Evolutionary conservation across 2,329 filamentous ascomycete genomes (phyloP).

Genomic region (Sclerotinia spermophila): DNA sequence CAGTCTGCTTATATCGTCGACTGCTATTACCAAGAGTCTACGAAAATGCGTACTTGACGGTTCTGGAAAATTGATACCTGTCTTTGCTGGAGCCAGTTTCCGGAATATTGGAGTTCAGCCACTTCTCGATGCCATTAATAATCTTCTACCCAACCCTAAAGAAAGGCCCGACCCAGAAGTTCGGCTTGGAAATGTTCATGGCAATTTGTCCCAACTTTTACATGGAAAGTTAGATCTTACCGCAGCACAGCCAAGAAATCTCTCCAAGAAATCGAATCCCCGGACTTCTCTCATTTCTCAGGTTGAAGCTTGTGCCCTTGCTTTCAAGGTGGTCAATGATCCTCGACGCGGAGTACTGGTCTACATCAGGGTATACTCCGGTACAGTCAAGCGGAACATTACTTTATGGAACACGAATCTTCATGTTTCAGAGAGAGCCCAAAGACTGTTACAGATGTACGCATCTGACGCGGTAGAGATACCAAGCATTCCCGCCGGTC

Average conservation of each 20-base stretch:
- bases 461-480: slow-evolving; percentile 85
- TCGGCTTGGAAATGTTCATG: slow-evolving; percentile 56
- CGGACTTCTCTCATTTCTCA: slow-evolving; percentile 41
- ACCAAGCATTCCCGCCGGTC: slow-evolving; percentile 72
- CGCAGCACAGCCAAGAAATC: slow-evolving; percentile 31
- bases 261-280: slow-evolving; percentile 40
- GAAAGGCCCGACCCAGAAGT: slow-evolving; percentile 80
- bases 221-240: slow-evolving; percentile 44
- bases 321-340: slow-evolving; percentile 94
- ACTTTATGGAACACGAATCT: slow-evolving; percentile 85
- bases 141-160: slow-evolving; percentile 78
- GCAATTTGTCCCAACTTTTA: slow-evolving; percentile 50
- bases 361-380: slow-evolving; percentile 89
- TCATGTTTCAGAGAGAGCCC: slow-evolving; percentile 71
- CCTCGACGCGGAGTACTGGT: slow-evolving; percentile 80
- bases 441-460: slow-evolving; percentile 83
- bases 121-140: slow-evolving; percentile 80
- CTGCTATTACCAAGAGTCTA: slow-evolving; percentile 68
- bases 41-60: slow-evolving; percentile 66
- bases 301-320: slow-evolving; percentile 65
- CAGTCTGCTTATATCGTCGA: slow-evolving; percentile 60
- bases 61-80: slow-evolving; percentile 71
- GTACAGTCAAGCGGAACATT: slow-evolving; percentile 68
- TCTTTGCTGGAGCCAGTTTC: slow-evolving; percentile 91
- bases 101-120: slow-evolving; percentile 92